Percentiles rank a stretch among this genome's conserved stretches.
Evolutionary conservation across 169 alveolate species (phyloP).

Genomic region (Eimeria sp.): DNA sequence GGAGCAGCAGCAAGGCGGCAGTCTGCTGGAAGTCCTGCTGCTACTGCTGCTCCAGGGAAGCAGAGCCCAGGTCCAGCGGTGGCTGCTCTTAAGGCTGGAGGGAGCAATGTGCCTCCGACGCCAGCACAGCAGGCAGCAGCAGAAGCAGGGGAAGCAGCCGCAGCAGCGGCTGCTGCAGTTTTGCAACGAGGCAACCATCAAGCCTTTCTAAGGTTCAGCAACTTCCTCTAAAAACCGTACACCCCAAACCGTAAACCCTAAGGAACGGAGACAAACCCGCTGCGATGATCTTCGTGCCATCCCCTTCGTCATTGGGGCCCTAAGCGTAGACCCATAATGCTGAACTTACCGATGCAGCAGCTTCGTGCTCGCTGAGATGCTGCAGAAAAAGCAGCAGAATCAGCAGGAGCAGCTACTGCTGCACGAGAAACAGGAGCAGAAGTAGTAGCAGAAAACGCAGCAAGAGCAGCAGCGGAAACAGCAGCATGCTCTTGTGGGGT

Average conservation of each 20-base stretch:
- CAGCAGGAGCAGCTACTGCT: background rate
- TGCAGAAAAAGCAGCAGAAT: background rate
- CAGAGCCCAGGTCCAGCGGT: background rate
- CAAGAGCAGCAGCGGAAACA: background rate
- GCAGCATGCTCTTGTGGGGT: background rate
- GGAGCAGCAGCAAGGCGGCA: background rate
- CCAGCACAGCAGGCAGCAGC: background rate
- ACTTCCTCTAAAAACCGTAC: background rate
- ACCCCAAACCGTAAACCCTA: too few relatives aligned
- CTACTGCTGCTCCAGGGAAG: background rate
- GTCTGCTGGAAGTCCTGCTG: background rate
- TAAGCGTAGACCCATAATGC: background rate
- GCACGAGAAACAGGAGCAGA: background rate
- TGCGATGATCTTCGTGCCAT: background rate
- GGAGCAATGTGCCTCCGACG: background rate
- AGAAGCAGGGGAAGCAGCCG: conserved; percentile 51
- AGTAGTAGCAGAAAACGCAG: background rate
- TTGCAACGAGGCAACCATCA: conserved; percentile 12
- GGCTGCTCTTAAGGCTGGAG: background rate
- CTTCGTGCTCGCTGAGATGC: background rate
- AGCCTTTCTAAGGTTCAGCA: conserved; percentile 23
- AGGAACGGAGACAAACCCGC: background rate
- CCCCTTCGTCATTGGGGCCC: background rate
- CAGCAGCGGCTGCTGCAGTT: conserved; percentile 9
- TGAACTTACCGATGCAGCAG: background rate